Conservation (phyloP, 2,329 filamentous ascomycete species). For the Scedosporium aurantiacum region DNA sequence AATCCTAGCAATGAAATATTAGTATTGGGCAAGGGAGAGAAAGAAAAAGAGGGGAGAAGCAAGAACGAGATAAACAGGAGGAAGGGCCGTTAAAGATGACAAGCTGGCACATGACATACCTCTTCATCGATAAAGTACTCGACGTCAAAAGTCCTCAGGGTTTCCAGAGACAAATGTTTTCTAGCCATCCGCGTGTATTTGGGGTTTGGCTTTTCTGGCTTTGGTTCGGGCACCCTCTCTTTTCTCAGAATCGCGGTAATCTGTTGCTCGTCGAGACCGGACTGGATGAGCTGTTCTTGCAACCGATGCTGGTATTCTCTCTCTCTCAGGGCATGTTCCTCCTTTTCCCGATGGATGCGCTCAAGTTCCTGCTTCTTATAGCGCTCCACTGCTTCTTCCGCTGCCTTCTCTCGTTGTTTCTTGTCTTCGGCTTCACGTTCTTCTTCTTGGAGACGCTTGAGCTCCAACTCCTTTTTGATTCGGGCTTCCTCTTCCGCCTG, state of each 20-base stretch:
- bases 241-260: slow-evolving; percentile 50
- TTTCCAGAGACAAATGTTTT: slow-evolving; percentile 51
- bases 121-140: slow-evolving; percentile 43
- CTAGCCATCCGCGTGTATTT: slow-evolving; percentile 56
- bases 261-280: slow-evolving; percentile 47
- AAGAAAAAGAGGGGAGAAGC: too few relatives aligned
- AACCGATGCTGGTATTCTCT: slow-evolving; percentile 43
- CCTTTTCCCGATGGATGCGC: slow-evolving; percentile 33
- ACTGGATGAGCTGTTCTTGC: slow-evolving; percentile 45
- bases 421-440: slow-evolving; percentile 33
- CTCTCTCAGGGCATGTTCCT: slow-evolving; percentile 37
- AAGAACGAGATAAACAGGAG: too few relatives aligned
- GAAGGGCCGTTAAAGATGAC: not conserved
- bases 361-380: slow-evolving; percentile 39
- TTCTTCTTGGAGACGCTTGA: slow-evolving; percentile 35
- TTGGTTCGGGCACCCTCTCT: slow-evolving; percentile 30
- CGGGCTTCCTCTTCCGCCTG: slow-evolving; percentile 37
- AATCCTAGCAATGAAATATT: slow-evolving; percentile 33
- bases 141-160: slow-evolving; percentile 41
- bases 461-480: slow-evolving; percentile 40
- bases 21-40: too few relatives aligned
- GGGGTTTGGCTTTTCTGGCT: slow-evolving; percentile 21
- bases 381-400: slow-evolving; percentile 38
- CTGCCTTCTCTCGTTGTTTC: slow-evolving; percentile 32
- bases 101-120: slow-evolving; percentile 25